Base-by-base conservation (phyloP, 2,329 filamentous ascomycete genomes). In the Neocatenulostroma microsporum region DNA sequence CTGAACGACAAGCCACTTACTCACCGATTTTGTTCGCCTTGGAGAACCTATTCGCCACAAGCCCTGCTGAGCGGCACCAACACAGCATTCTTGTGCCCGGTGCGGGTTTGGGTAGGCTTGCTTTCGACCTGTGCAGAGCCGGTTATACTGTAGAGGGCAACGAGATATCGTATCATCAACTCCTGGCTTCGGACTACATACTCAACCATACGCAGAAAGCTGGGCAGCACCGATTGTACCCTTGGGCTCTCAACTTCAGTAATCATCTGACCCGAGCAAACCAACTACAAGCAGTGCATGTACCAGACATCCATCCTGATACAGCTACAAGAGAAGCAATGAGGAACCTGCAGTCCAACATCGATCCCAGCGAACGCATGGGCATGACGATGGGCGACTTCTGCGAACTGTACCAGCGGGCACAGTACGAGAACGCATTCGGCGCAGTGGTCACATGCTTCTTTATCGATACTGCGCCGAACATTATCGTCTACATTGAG, bases 381-480 rank as follows among this genome's bases (percentile, higher is more conserved):
- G 79, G 78, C 54, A 96, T 98, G 89, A 81, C 82, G 15, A 84
- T 88, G 0, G 87, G 86, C 3, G 91, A 98, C 58, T 98, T 98
- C 54, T 74, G 93, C 39, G 81, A 86, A n/a, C 62, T 88, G 1
- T 98, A 98, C 58, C 73, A 71, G 18, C 70, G 80, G 40, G 67
- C 73, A 1, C 72, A 74, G 1, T 75, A 84, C 49, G 61, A 64
- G 7, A 71, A 70, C 1, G 53, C 61, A 0, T 96, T 87, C 59
- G 80, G 95, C 53, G 87, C 82, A 1, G 85, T 96, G 2, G 79
- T 84, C 0, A 85, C 83, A 3, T 84, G 94, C 9, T 98, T 96
- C 66, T 98, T 98, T 66, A 81, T 98, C 40, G 93, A 98, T 59
- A 98, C 91, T 1, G 91, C 91, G 2, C 88, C 89, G 1, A 96